Evolutionary conservation across 2,329 filamentous ascomycete genomes (phyloP).

Genomic region (Aspergillus awamori): DNA sequence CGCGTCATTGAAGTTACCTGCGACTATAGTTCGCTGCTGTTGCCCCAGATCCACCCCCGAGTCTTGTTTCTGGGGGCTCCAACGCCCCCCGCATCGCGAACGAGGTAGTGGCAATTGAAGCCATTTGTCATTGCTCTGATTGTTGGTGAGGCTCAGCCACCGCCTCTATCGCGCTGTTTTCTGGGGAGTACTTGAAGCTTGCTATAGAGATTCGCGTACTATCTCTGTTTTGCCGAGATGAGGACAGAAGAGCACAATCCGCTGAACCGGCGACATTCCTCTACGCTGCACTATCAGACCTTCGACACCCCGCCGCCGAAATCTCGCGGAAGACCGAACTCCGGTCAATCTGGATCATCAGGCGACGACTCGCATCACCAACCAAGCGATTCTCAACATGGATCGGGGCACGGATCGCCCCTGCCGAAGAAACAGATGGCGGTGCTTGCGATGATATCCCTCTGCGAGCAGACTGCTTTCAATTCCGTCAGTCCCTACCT

Average conservation of each 20-base stretch:
- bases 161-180: neutral
- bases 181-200: neutral
- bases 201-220: too few species aligned
- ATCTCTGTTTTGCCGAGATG: conserved; percentile 23
- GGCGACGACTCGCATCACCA: conserved; percentile 32
- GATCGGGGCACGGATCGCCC: conserved; percentile 58
- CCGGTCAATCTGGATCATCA: conserved; percentile 46
- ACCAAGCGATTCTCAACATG: conserved; percentile 30
- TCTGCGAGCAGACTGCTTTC: conserved; percentile 93
- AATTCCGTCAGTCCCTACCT: conserved; percentile 97
- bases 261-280: conserved; percentile 45
- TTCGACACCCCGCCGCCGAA: conserved; percentile 52
- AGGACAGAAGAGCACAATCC: conserved; percentile 31
- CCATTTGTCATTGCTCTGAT: neutral
- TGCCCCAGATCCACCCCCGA: conserved; percentile 1
- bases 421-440: conserved; percentile 81
- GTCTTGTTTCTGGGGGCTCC: conserved; percentile 8
- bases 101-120: conserved; percentile 11
- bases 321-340: conserved; percentile 49
- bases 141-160: neutral
- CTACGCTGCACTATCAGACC: conserved; percentile 52
- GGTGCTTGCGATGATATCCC: conserved; percentile 81
- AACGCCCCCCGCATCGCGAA: conserved; percentile 11
- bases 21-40: neutral
- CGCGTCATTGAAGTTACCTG: neutral